Percentiles rank a stretch among this genome's conserved stretches.
Conservation (phyloP, 306 rosid genomes). For the Alnus glutinosa region DNA sequence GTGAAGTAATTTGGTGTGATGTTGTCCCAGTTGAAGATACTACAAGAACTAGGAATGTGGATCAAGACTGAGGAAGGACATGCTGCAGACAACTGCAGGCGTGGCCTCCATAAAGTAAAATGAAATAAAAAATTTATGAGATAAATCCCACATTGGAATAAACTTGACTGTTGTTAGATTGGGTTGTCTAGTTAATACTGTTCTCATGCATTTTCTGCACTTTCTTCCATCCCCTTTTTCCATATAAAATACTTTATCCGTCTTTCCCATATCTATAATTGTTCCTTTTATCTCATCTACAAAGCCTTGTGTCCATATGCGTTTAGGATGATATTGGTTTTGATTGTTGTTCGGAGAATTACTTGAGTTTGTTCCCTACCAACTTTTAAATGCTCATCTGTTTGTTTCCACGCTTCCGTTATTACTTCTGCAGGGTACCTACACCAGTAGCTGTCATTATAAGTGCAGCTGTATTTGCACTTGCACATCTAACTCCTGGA, state of each 20-base stretch:
- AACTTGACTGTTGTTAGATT: background rate
- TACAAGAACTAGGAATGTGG: background rate
- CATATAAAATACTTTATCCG: background rate
- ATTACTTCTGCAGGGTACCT: conserved; percentile 70
- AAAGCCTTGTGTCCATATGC: background rate
- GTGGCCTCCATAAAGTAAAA: background rate
- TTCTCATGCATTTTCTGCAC: background rate
- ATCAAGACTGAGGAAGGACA: background rate
- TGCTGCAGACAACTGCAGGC: background rate
- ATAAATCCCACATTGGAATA: background rate
- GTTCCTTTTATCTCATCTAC: background rate
- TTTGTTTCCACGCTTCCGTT: background rate
- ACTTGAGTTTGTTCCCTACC: background rate
- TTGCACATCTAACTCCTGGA: conserved; percentile 98
- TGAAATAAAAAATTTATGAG: background rate
- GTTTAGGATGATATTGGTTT: background rate
- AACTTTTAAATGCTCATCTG: background rate
- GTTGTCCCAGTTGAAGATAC: background rate
- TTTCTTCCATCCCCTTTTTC: background rate
- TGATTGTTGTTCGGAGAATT: conserved; percentile 7
- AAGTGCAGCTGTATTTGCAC: conserved; percentile 83
- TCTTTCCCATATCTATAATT: background rate
- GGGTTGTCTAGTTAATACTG: background rate
- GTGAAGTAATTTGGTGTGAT: background rate
- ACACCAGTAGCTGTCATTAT: conserved; percentile 80